These are phyloP conservation scores for Myxozyma vanderwaltii DNA, from an alignment of 805 yeast genomes.

Conservation along the genomic window DNA sequence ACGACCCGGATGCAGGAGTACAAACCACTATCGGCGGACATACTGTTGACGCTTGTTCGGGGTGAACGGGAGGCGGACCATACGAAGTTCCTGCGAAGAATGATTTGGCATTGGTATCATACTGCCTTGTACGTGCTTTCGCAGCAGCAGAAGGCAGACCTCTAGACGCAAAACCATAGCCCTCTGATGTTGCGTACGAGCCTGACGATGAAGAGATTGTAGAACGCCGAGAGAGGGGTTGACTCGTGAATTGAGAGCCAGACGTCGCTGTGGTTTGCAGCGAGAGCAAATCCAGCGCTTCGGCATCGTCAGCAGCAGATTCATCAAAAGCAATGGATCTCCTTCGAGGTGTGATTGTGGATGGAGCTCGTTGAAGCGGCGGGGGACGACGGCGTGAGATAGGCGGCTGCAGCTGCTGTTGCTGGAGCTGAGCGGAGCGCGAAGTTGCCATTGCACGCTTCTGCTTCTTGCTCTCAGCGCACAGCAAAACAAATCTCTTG, in stretches of 20 bases:
- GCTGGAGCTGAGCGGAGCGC: conserved; percentile 4
- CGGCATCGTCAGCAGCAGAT: conserved; percentile 7
- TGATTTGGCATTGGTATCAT: conserved; percentile 2
- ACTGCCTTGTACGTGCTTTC: conserved; percentile 10
- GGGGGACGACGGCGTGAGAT: conserved; percentile 3
- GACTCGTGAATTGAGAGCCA: background rate
- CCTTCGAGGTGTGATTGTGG: background rate
- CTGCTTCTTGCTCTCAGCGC: background rate
- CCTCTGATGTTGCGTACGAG: background rate
- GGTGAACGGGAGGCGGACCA: background rate
- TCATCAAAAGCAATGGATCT: background rate
- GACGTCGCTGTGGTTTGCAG: background rate
- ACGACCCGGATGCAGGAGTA: background rate
- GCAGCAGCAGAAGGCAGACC: conserved; percentile 8
- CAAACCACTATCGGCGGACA: background rate
- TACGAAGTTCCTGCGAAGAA: background rate
- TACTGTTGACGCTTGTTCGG: background rate
- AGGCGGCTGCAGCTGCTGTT: background rate
- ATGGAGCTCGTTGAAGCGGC: background rate
- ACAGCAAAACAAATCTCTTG: background rate
- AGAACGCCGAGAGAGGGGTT: background rate
- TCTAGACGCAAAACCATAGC: background rate
- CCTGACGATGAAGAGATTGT: conserved; percentile 1
- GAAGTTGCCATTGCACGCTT: background rate
- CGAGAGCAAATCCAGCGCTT: conserved; percentile 11